A percentile compares a stretch with the other conserved stretches of the same genome.
Conservation (phyloP, 2,329 filamentous ascomycete species). For the Sporothrix curviconia region DNA sequence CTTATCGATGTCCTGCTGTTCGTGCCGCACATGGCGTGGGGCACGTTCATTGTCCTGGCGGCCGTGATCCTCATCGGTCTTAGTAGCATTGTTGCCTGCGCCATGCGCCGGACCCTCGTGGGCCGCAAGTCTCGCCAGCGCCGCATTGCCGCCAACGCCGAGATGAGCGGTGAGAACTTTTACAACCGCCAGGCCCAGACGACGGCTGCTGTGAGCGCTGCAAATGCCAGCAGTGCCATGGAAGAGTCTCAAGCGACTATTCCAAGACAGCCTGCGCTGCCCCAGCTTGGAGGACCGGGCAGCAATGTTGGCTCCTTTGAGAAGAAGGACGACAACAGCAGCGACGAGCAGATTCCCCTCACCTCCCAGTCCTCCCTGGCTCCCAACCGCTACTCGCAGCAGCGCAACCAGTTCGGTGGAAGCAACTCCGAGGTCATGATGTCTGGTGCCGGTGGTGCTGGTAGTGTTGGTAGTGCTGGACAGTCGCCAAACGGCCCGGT, state of each 20-base stretch:
- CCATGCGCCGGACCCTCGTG: constrained; percentile 87
- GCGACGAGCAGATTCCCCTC: constrained; percentile 65
- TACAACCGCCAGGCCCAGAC: constrained; percentile 63
- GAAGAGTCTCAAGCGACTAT: neutral
- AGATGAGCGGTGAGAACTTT: constrained; percentile 94
- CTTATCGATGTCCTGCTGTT: constrained; percentile 91
- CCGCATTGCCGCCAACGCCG: constrained; percentile 85
- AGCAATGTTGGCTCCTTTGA: constrained; percentile 55
- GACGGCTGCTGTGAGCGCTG: constrained; percentile 32
- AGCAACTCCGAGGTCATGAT: constrained; percentile 23
- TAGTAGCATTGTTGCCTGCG: constrained; percentile 80
- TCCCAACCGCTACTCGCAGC: constrained; percentile 38
- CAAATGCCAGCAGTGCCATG: constrained; percentile 27
- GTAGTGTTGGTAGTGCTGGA: constrained; percentile 16
- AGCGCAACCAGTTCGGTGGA: constrained; percentile 48
- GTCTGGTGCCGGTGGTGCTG: constrained; percentile 18
- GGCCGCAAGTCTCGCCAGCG: constrained; percentile 89
- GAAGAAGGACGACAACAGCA: constrained; percentile 53
- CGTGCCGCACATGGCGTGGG: constrained; percentile 88
- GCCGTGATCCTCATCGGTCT: constrained; percentile 79
- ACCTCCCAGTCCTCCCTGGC: constrained; percentile 57
- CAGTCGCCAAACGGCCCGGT: constrained; percentile 25
- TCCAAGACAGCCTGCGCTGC: constrained; percentile 47
- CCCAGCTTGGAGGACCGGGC: constrained; percentile 50
- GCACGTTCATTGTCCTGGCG: constrained; percentile 85